Percentiles rank a stretch among this genome's conserved stretches.
phyloP scores from a whole-genome alignment of 139 green algal species.

The Yamagishiella unicocca region DNA sequence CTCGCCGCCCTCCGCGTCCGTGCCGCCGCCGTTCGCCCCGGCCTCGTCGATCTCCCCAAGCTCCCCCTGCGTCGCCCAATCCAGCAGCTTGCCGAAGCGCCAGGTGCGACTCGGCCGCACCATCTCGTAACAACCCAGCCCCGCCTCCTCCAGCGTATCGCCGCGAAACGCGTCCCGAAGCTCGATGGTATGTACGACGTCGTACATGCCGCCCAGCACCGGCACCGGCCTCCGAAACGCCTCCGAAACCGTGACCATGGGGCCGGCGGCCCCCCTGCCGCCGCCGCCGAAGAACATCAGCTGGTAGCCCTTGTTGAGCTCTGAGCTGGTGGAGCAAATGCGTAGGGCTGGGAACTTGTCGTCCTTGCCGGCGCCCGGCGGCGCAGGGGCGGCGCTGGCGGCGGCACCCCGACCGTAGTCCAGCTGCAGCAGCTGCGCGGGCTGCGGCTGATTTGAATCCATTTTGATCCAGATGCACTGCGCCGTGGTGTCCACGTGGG shows the following conservation, averaged over 20 bases:
- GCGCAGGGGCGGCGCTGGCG: not conserved
- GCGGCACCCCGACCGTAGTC: conserved; percentile 1
- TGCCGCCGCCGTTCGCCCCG: not conserved
- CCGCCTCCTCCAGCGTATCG: conserved; percentile 1
- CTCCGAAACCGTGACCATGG: not conserved
- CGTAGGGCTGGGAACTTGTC: conserved; percentile 4
- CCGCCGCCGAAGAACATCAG: conserved; percentile 30
- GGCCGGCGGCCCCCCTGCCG: not conserved
- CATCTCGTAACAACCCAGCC: conserved; percentile 18
- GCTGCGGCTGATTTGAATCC: conserved; percentile 31
- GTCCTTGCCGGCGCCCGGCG: not conserved
- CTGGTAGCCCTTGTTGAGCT: conserved; percentile 27
- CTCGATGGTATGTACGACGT: conserved; percentile 8
- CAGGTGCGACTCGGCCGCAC: not conserved
- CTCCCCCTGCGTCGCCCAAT: not conserved
- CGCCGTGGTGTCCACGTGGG: not conserved
- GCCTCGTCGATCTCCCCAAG: not conserved
- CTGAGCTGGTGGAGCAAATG: not conserved
- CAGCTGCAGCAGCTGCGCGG: conserved; percentile 41
- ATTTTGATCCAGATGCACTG: conserved; percentile 28
- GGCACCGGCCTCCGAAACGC: not conserved
- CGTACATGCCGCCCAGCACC: not conserved
- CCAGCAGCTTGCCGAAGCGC: conserved; percentile 19
- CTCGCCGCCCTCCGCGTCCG: not conserved
- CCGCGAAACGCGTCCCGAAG: conserved; percentile 7